These are phyloP conservation scores for Neonectria faginata DNA, from an alignment of 2,329 filamentous ascomycete species.

Conservation along the genomic window DNA sequence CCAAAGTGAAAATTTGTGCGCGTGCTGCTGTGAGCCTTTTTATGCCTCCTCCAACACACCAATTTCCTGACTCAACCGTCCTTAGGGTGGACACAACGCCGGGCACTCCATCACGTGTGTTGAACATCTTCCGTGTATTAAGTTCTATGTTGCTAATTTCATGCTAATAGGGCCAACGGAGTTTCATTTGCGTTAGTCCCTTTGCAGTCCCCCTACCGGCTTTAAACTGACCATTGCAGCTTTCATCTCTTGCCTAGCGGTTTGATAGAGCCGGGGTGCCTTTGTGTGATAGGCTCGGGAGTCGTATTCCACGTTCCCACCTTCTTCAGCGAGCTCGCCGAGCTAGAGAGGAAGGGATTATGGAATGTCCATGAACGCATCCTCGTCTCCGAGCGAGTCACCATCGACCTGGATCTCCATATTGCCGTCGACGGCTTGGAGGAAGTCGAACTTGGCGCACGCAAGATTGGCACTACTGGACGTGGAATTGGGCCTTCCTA, in stretches of 20 bases:
- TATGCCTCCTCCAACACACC: not conserved
- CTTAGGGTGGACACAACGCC: slow-evolving; percentile 32
- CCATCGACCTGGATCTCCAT: slow-evolving; percentile 72
- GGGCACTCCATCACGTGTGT: slow-evolving; percentile 32
- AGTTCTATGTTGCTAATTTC: not conserved
- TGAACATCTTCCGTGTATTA: not conserved
- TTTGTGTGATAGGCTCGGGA: slow-evolving; percentile 18
- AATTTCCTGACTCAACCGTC: not conserved
- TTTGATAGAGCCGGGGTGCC: slow-evolving; percentile 18
- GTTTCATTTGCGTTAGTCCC: slow-evolving; percentile 20
- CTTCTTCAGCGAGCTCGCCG: slow-evolving; percentile 47
- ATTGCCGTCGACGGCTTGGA: slow-evolving; percentile 75
- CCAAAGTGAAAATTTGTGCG: not conserved
- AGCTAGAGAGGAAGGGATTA: slow-evolving; percentile 52
- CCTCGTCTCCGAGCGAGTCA: slow-evolving; percentile 70
- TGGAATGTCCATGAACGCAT: slow-evolving; percentile 57
- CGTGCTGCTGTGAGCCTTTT: not conserved
- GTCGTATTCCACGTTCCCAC: slow-evolving; percentile 30
- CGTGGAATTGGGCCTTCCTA: not conserved
- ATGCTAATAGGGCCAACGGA: slow-evolving; percentile 8
- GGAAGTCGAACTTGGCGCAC: slow-evolving; percentile 58
- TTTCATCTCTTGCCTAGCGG: slow-evolving; percentile 28
- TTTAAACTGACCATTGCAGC: slow-evolving; percentile 11
- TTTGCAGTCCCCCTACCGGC: not conserved
- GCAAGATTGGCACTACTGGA: slow-evolving; percentile 46